Percentiles rank a stretch among this genome's conserved stretches.
Conservation (phyloP, 2,329 filamentous ascomycete genomes). For the Ophiosphaerella korrae region DNA sequence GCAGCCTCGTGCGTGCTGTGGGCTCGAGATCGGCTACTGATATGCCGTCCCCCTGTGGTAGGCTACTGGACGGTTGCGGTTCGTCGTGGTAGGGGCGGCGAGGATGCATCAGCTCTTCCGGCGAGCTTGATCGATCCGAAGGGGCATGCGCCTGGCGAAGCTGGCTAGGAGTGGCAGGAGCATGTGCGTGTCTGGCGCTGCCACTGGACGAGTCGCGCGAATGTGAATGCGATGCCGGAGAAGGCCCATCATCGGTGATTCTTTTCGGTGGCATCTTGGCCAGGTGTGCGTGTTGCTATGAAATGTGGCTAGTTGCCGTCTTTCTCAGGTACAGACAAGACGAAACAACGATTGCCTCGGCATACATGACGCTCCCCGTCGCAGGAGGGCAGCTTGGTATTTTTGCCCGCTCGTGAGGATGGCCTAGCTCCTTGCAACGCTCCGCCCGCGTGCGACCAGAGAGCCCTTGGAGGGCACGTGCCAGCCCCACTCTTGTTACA, state of each 20-base stretch:
- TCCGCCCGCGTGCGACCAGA: neutral
- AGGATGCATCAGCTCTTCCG: constrained; percentile 46
- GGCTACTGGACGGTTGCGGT: constrained; percentile 23
- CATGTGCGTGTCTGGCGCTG: constrained; percentile 40
- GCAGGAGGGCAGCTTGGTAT: constrained; percentile 5
- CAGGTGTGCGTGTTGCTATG: neutral
- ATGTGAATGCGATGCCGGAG: constrained; percentile 32
- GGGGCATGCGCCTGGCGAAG: constrained; percentile 52
- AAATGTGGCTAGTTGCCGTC: constrained; percentile 10
- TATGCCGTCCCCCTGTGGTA: constrained; percentile 17
- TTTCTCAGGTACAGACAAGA: constrained; percentile 11
- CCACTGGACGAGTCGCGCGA: constrained; percentile 39
- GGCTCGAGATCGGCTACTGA: constrained; percentile 38
- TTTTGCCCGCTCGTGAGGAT: constrained; percentile 8
- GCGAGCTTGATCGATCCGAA: constrained; percentile 48
- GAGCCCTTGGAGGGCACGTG: constrained; percentile 30
- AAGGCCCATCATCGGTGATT: constrained; percentile 26
- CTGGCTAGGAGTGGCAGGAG: constrained; percentile 45
- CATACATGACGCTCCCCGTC: constrained; percentile 24
- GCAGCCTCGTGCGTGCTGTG: constrained; percentile 46
- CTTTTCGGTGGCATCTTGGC: constrained; percentile 32
- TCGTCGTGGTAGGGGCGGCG: constrained; percentile 28
- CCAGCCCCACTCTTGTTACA: constrained; percentile 10
- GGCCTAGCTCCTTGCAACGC: constrained; percentile 15
- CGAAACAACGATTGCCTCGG: constrained; percentile 4